Percentiles rank a stretch among this genome's conserved stretches.
phyloP scores from a whole-genome alignment of 2,329 filamentous ascomycete species.

The Coniochaeta ligniaria region DNA sequence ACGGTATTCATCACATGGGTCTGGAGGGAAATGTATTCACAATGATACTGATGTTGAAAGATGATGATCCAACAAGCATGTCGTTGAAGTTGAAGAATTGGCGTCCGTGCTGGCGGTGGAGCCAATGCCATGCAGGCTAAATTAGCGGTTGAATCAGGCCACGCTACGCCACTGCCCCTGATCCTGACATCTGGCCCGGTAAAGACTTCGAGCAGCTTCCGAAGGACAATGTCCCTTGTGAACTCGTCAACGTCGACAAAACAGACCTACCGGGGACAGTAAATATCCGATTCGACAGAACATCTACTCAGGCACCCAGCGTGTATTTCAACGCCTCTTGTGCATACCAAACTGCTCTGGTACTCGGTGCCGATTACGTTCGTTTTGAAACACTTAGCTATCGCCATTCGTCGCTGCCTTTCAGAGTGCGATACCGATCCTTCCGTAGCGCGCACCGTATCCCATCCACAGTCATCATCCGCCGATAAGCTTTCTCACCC shows the following conservation, averaged over 20 bases:
- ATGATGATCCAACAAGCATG: too few species aligned
- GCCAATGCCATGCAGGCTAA: background rate
- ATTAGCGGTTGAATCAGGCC: background rate
- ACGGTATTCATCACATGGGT: too few species aligned
- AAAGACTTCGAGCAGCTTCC: background rate
- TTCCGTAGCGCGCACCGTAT: background rate
- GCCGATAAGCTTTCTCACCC: background rate
- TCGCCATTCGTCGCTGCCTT: conserved; percentile 1
- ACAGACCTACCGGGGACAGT: background rate
- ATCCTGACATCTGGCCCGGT: background rate
- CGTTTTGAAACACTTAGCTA: conserved; percentile 24
- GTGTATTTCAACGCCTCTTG: background rate
- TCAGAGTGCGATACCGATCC: background rate
- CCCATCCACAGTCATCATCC: background rate
- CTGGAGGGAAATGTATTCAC: too few species aligned
- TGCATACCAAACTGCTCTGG: conserved; percentile 15
- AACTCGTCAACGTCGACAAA: background rate
- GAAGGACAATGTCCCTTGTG: background rate
- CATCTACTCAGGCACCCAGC: too few species aligned
- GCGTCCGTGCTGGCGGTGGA: background rate
- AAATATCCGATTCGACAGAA: background rate
- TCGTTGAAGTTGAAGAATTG: too few species aligned
- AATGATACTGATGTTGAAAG: too few species aligned
- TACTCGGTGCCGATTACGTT: conserved; percentile 49
- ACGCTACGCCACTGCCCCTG: background rate